Evolutionary conservation across 2,329 filamentous ascomycete genomes (phyloP).

Genomic region (Colletotrichum australisinense): DNA sequence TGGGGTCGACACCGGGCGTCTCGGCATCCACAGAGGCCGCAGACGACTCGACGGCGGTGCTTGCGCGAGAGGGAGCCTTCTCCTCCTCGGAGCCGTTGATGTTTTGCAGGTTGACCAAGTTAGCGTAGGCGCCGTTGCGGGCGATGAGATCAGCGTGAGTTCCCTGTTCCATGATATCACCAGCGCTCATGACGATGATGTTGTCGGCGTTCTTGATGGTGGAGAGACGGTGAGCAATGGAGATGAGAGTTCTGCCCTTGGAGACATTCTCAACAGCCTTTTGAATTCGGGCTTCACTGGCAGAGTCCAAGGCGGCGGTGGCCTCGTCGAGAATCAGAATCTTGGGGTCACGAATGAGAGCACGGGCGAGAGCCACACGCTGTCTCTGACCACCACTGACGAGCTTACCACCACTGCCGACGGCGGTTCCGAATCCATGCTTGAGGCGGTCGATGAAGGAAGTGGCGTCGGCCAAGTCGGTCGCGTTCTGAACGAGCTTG

Average conservation of each 20-base stretch:
- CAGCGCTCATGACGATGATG: constrained; percentile 73
- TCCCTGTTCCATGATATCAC: constrained; percentile 70
- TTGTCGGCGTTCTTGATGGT: constrained; percentile 72
- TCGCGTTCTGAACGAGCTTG: constrained; percentile 60
- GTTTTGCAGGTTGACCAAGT: constrained; percentile 60
- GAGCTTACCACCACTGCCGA: constrained; percentile 65
- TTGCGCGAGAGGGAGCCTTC: constrained; percentile 44
- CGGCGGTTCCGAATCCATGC: constrained; percentile 63
- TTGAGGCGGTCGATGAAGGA: constrained; percentile 66
- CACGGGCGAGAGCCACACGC: constrained; percentile 70
- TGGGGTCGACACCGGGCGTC: constrained; percentile 39
- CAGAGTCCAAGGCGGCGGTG: constrained; percentile 63
- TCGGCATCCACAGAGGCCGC: constrained; percentile 52
- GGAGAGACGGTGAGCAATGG: constrained; percentile 72
- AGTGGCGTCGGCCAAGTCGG: constrained; percentile 68
- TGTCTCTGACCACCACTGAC: constrained; percentile 72
- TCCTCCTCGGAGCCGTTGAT: constrained; percentile 46
- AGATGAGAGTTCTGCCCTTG: constrained; percentile 68
- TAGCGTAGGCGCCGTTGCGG: constrained; percentile 62
- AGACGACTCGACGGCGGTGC: constrained; percentile 47
- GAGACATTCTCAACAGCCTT: constrained; percentile 56
- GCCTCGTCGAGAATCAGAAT: constrained; percentile 77
- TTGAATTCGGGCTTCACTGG: constrained; percentile 60
- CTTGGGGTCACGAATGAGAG: constrained; percentile 68
- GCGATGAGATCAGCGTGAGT: constrained; percentile 68